Conservation (phyloP, 225 moss, liverwort and hornwort species). For the Bryoerythrophyllum caledonicum region DNA sequence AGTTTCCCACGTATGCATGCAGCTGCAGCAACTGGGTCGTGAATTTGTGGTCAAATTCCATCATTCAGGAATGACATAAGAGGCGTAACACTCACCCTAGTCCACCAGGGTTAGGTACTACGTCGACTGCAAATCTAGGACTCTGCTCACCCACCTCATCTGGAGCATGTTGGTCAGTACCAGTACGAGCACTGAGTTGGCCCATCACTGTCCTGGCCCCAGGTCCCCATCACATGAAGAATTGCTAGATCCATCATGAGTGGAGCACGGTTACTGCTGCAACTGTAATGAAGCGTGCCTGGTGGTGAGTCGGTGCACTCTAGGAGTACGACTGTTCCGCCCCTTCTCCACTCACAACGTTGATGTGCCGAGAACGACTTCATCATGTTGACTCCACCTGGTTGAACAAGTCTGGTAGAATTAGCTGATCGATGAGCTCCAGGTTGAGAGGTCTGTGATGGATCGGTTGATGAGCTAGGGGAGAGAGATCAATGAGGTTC, state of each 20-base stretch:
- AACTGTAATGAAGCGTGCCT: background rate
- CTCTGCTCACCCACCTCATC: slow-evolving; percentile 16
- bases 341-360: background rate
- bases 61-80: no score
- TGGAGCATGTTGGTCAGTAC: background rate
- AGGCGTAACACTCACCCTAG: background rate
- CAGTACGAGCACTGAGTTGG: background rate
- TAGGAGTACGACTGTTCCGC: background rate
- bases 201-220: slow-evolving; percentile 9
- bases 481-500: slow-evolving; percentile 9
- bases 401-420: no score
- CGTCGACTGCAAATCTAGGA: slow-evolving; percentile 7
- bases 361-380: background rate
- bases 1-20: background rate
- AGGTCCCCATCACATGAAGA: slow-evolving; percentile 12
- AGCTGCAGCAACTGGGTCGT: background rate
- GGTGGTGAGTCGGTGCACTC: slow-evolving; percentile 18
- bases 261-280: background rate
- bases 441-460: background rate
- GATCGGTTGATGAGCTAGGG: no score
- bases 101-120: background rate
- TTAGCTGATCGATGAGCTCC: background rate
- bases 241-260: background rate
- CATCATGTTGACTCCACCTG: no score
- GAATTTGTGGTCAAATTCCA: no score